These are phyloP conservation scores for Cyclotella choctawhatcheeana DNA, from an alignment of 108 stramenopile genomes.

Conservation along the genomic window DNA sequence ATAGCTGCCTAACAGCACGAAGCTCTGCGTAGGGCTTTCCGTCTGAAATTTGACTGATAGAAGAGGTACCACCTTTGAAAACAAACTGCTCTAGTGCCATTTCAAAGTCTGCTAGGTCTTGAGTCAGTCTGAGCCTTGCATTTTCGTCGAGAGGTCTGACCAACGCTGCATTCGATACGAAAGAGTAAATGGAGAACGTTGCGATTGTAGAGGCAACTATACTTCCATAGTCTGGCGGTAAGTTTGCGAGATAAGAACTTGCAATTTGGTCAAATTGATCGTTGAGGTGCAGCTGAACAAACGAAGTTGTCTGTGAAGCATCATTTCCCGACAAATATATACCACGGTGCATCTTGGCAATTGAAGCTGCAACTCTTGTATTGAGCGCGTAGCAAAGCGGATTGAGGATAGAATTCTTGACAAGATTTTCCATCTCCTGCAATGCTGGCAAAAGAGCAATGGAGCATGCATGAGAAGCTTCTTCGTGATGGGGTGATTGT, in stretches of 20 bases:
- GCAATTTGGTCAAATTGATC: constrained; percentile 67
- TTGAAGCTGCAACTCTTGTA: constrained; percentile 54
- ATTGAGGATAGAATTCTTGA: constrained; percentile 58
- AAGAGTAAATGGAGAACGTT: constrained; percentile 81
- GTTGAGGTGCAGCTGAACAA: constrained; percentile 76
- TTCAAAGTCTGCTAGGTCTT: constrained; percentile 89
- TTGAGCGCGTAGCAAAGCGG: constrained; percentile 80
- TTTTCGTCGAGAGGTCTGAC: constrained; percentile 80
- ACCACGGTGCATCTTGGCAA: constrained; percentile 83
- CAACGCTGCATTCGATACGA: constrained; percentile 80
- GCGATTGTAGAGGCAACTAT: constrained; percentile 77
- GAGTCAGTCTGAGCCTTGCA: constrained; percentile 72
- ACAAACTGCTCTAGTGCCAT: constrained; percentile 80
- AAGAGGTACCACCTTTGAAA: constrained; percentile 55
- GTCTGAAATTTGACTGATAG: constrained; percentile 68
- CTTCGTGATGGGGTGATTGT: constrained; percentile 77
- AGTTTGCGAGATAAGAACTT: constrained; percentile 57
- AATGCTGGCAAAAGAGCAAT: constrained; percentile 70
- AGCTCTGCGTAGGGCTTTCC: constrained; percentile 87
- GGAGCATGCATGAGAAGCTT: constrained; percentile 75
- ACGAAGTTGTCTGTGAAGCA: constrained; percentile 53
- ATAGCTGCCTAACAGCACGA: constrained; percentile 83
- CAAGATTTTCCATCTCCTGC: constrained; percentile 77
- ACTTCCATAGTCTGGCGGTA: constrained; percentile 68
- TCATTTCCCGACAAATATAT: constrained; percentile 59